These are phyloP conservation scores for Reutealis trisperma DNA, from an alignment of 345 rosid genomes.

Conservation along the genomic window DNA sequence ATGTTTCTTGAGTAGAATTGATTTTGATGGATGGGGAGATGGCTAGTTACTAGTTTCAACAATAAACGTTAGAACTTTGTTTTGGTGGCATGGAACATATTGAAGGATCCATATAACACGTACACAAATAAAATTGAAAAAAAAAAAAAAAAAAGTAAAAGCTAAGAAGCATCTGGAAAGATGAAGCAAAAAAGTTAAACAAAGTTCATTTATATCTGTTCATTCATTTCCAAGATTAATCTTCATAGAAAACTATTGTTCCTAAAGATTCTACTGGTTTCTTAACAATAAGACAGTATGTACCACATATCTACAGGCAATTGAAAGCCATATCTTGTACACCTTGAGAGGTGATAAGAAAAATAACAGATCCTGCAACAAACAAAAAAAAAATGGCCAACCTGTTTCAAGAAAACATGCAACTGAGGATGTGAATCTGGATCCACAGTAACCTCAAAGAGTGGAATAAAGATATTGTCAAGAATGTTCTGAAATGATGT, in stretches of 20 bases:
- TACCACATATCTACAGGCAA: neutral
- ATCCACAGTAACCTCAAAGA: slow-evolving; percentile 95
- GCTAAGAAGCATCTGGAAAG: neutral
- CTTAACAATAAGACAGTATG: neutral
- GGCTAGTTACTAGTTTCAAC: neutral
- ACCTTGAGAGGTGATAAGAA: neutral
- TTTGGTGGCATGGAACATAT: neutral
- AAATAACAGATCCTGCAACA: neutral
- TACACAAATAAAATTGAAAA: neutral
- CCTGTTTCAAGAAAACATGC: slow-evolving; percentile 98
- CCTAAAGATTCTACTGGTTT: neutral
- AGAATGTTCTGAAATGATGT: slow-evolving; percentile 99
- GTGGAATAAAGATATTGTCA: slow-evolving; percentile 94
- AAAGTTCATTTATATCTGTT: neutral
- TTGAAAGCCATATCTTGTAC: neutral
- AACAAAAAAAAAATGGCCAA: slow-evolving; percentile 23
- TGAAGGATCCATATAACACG: neutral
- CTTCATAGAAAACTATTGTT: neutral
- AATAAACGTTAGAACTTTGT: neutral
- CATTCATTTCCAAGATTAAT: neutral
- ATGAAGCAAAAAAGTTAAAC: neutral
- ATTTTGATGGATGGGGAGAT: neutral
- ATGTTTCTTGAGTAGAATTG: neutral
- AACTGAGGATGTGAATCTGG: slow-evolving; percentile 99
- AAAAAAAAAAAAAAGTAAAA: neutral